Evolutionary conservation across 139 green algal species (phyloP).

Genomic region (Volvox africanus): DNA sequence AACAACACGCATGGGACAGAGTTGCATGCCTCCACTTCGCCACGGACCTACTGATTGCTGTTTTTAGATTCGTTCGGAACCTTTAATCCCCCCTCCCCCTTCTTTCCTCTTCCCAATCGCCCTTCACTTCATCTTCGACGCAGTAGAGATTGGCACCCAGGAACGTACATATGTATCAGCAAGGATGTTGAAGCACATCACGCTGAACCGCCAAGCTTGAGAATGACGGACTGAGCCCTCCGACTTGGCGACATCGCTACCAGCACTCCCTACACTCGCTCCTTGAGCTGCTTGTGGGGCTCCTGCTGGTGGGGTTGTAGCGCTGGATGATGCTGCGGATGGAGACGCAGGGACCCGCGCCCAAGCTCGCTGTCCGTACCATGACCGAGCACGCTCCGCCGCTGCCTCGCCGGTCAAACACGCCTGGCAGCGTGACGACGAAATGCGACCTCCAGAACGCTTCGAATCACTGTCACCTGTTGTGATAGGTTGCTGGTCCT

Average conservation of each 20-base stretch:
- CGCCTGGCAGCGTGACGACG: not conserved
- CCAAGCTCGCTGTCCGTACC: conserved; percentile 20
- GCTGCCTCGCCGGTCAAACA: not conserved
- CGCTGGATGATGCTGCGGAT: not conserved
- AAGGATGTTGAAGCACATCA: conserved; percentile 48
- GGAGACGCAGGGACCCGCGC: not conserved
- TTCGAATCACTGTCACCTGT: not conserved
- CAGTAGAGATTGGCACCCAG: not conserved
- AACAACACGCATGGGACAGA: too few species aligned
- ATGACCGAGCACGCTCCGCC: not conserved
- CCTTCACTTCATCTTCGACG: too few species aligned
- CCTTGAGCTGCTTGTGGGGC: not conserved
- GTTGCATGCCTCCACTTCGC: too few species aligned
- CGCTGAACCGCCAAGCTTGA: not conserved
- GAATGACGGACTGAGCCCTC: not conserved
- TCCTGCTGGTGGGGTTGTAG: not conserved
- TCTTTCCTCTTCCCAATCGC: too few species aligned
- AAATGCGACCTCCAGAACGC: not conserved
- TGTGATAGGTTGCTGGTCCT: not conserved
- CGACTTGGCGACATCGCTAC: not conserved
- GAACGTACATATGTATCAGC: conserved; percentile 35
- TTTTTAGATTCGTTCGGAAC: too few species aligned
- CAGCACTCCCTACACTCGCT: not conserved
- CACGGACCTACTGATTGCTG: too few species aligned
- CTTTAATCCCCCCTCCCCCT: too few species aligned